phyloP scores from a whole-genome alignment of 768 basidiomycete genomes.

The Mycena filopes region DNA sequence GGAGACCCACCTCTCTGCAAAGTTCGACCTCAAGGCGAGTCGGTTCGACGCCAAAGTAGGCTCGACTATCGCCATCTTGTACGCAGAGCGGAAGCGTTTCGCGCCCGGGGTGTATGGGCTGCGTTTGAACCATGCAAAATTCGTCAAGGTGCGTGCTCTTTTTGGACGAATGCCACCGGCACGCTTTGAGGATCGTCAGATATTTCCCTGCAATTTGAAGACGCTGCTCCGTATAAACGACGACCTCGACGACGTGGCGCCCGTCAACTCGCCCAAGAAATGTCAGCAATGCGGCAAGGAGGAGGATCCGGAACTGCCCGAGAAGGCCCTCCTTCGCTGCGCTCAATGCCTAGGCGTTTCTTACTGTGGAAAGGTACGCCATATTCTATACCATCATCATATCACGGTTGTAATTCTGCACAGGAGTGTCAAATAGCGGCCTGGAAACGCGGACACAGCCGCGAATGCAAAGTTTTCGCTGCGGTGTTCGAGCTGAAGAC shows the following conservation, averaged over 20 bases:
- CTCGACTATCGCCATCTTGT: conserved; percentile 28
- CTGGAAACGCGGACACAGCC: conserved; percentile 31
- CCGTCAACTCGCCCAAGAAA: conserved; percentile 10
- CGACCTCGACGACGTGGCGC: conserved; percentile 26
- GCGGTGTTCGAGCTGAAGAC: conserved; percentile 27
- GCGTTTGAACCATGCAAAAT: conserved; percentile 27
- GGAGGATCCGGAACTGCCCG: conserved; percentile 13
- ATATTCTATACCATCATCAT: too few species aligned
- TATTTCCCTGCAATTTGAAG: conserved; percentile 29
- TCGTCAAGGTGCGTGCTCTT: conserved; percentile 23
- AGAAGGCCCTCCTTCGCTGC: conserved; percentile 22
- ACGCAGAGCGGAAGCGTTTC: conserved; percentile 27
- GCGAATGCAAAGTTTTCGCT: conserved; percentile 31
- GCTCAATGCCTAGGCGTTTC: conserved; percentile 21
- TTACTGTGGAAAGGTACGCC: conserved; percentile 28
- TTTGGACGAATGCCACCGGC: background rate
- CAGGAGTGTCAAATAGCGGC: conserved; percentile 32
- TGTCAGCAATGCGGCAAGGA: conserved; percentile 30
- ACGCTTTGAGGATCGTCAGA: conserved; percentile 3
- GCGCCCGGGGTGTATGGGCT: conserved; percentile 7
- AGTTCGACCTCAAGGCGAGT: conserved; percentile 17
- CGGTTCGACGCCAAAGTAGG: conserved; percentile 26
- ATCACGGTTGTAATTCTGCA: background rate
- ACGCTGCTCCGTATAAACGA: conserved; percentile 32
- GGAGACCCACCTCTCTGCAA: background rate